Percentiles rank a stretch among this genome's conserved stretches.
Evolutionary conservation across 164 flowering plant species (phyloP).

Genomic region (Magnolia officinalis): DNA sequence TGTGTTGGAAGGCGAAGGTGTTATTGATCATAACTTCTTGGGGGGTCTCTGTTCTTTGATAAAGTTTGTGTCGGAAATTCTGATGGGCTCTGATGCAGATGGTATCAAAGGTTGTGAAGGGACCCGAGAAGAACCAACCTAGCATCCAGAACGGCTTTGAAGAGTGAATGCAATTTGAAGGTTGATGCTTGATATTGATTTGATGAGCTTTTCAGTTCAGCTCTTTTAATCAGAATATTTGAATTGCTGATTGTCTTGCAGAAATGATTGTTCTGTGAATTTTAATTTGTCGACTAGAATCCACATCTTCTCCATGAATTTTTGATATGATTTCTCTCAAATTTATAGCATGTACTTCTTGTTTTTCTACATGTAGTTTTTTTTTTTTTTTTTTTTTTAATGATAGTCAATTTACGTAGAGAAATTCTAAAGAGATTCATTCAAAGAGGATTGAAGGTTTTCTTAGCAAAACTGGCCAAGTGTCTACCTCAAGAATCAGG

Average conservation of each 20-base stretch:
- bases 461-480: too few relatives aligned
- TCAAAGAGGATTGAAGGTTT: too few relatives aligned
- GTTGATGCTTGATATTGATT: not conserved
- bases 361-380: too few relatives aligned
- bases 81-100: constrained; percentile 23
- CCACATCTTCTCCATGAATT: not conserved
- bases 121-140: not conserved
- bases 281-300: not conserved
- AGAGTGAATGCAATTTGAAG: not conserved
- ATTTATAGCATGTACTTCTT: too few relatives aligned
- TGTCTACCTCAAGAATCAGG: too few relatives aligned
- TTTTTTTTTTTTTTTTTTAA: too few relatives aligned
- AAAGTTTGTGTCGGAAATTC: constrained; percentile 63
- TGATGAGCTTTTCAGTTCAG: not conserved
- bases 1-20: constrained; percentile 61
- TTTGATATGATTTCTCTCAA: not conserved
- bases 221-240: not conserved
- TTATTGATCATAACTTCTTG: constrained; percentile 89
- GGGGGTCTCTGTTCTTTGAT: constrained; percentile 94
- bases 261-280: not conserved
- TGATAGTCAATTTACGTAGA: too few relatives aligned
- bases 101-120: not conserved
- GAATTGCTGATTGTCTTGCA: not conserved
- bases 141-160: not conserved
- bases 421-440: too few relatives aligned